A percentile compares a stretch with the other conserved stretches of the same genome.
phyloP scores from a whole-genome alignment of 225 moss, liverwort and hornwort genomes.

The Asterella californica region DNA sequence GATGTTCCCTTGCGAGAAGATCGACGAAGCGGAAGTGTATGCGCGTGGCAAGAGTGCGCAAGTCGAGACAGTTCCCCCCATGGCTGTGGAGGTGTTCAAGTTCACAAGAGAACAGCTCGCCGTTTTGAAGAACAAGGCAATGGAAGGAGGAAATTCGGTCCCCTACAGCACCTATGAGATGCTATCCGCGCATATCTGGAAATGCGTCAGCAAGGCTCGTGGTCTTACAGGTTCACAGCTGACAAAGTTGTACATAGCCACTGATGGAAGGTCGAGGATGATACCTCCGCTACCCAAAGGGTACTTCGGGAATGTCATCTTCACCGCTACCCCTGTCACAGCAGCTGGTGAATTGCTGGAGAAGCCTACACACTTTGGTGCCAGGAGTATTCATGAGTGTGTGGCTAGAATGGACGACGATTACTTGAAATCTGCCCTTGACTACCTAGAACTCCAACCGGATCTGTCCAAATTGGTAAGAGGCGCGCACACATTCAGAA shows the following conservation, averaged over 20 bases:
- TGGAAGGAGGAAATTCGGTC: constrained; percentile 44
- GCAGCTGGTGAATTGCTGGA: constrained; percentile 58
- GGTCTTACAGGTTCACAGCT: constrained; percentile 47
- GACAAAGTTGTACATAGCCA: constrained; percentile 85
- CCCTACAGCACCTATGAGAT: constrained; percentile 89
- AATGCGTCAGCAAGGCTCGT: constrained; percentile 61
- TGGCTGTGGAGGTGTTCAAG: constrained; percentile 68
- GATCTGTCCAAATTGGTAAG: constrained; percentile 59
- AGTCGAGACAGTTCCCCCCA: constrained; percentile 31
- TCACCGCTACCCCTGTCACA: constrained; percentile 80
- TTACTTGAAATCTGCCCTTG: constrained; percentile 82
- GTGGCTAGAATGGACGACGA: constrained; percentile 70
- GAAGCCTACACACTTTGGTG: constrained; percentile 59
- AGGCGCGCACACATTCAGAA: constrained; percentile 68
- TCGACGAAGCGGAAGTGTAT: neutral
- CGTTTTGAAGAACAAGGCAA: constrained; percentile 56
- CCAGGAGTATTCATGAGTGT: constrained; percentile 63
- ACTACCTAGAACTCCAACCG: constrained; percentile 71
- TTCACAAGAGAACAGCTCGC: constrained; percentile 61
- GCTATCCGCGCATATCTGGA: constrained; percentile 95
- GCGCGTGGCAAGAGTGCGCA: neutral
- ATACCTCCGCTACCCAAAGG: constrained; percentile 73
- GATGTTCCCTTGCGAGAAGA: neutral
- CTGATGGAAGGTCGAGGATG: constrained; percentile 71
- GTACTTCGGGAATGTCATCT: constrained; percentile 96